A percentile compares a stretch with the other conserved stretches of the same genome.
Evolutionary conservation across 2,329 filamentous ascomycete genomes (phyloP).

Genomic region (Capronia epimyces): DNA sequence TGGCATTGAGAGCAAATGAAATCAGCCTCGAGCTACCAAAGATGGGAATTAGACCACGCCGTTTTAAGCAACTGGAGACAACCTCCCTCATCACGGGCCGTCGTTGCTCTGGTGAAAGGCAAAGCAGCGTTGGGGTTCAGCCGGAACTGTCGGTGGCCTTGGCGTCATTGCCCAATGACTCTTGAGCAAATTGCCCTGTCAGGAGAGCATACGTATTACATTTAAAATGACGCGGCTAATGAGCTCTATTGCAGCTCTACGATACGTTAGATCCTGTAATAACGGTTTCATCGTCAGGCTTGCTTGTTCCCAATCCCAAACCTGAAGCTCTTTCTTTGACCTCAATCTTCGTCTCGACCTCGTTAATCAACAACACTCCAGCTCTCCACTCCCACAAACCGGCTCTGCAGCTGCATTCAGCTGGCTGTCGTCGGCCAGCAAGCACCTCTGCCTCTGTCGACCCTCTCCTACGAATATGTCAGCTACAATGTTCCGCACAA

Average conservation of each 20-base stretch:
- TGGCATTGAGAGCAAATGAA: neutral
- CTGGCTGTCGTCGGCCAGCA: slow-evolving; percentile 21
- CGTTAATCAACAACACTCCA: slow-evolving; percentile 6
- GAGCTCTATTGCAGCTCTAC: too few species aligned
- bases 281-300: neutral
- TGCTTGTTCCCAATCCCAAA: neutral
- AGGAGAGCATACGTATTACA: neutral
- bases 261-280: neutral
- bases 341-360: slow-evolving; percentile 8
- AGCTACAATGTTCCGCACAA: slow-evolving; percentile 44
- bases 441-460: slow-evolving; percentile 27
- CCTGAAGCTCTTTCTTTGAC: neutral
- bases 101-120: too few species aligned
- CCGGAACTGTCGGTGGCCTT: neutral
- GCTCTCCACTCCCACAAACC: slow-evolving; percentile 24
- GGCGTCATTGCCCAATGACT: neutral
- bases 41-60: neutral
- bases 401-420: slow-evolving; percentile 22
- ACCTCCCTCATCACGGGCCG: too few species aligned
- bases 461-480: slow-evolving; percentile 27
- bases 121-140: too few species aligned
- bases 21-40: neutral
- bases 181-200: neutral
- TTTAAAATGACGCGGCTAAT: neutral
- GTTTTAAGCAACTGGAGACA: neutral